These are phyloP conservation scores for Podila clonocystis DNA, from an alignment of 192 early-diverging fungal genomes.

Conservation along the genomic window DNA sequence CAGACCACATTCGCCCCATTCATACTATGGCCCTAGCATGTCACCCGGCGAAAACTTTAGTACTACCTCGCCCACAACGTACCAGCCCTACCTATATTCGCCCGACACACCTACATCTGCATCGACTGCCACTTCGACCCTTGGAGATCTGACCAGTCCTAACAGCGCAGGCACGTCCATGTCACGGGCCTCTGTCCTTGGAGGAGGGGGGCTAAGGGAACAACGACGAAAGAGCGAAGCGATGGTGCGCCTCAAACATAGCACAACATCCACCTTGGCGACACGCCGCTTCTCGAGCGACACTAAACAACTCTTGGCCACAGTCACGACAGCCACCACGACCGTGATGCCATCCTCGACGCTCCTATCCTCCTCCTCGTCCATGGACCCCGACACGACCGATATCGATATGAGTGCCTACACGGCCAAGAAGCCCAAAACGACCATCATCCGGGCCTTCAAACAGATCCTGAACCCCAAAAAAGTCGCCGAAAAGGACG, in stretches of 20 bases:
- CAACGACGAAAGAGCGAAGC: slow-evolving; percentile 26
- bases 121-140: not conserved
- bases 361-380: not conserved
- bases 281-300: slow-evolving; percentile 34
- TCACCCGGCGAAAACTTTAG: slow-evolving; percentile 18
- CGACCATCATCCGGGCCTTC: slow-evolving; percentile 29
- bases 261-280: slow-evolving; percentile 9
- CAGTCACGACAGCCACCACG: not conserved
- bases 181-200: slow-evolving; percentile 19
- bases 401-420: slow-evolving; percentile 9
- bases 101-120: not conserved
- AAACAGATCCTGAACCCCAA: slow-evolving; percentile 45
- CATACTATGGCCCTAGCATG: not conserved
- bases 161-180: slow-evolving; percentile 35
- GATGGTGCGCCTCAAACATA: slow-evolving; percentile 5
- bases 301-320: not conserved
- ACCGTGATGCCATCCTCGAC: not conserved
- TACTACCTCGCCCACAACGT: not conserved
- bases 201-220: not conserved
- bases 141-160: slow-evolving; percentile 5
- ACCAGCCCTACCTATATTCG: not conserved
- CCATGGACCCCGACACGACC: not conserved
- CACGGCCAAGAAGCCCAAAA: slow-evolving; percentile 39
- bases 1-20: slow-evolving; percentile 9
- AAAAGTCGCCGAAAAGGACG: slow-evolving; percentile 44